Evolutionary conservation across 352 stramenopile genomes (phyloP), one percentile per base, ranked within the genome.

Genomic region (Pythium grandisporangium): DNA sequence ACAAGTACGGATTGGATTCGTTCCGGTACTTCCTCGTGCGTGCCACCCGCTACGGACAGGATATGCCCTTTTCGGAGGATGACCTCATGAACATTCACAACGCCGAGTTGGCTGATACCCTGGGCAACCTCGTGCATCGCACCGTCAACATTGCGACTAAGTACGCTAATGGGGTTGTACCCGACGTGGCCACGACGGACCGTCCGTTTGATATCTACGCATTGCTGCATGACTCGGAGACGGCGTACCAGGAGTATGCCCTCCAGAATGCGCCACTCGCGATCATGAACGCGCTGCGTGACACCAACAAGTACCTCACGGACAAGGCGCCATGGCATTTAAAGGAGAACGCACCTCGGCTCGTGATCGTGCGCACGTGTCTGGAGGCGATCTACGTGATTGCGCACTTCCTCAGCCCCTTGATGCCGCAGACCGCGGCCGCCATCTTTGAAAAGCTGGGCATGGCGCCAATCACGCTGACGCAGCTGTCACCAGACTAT

Each of bases 281-380:
- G 41, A 87, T 95, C 22, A 85, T 98, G 17, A 84, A 96, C 52
- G 91, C 80, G 30, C 74, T 89, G 10, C 86, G 85, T 44, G 80
- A 98, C 51, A 92, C 96, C 8, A 99, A 99, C 70, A 96, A 97
- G 56, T 99, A 98, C 62, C 64, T 99, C 43, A 98, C 96, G 35
- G 87, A 97, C 46, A 91, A 96, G 58, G 95, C 94, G 46, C 96
- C 96, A 34, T 99, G 96, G 96, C 94, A 98, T 58, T 95, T 98
- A 59, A 93, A 84, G 51, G 82, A 93, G 41, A 80, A 98, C 34
- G 84, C 93, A 54, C 59, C 78, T 4, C 77, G 73, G 7, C 68
- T 95, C 30, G 81, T 95, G 13, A 75, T 98, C 35, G 93, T 99
- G 23, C 93, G 95, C 26, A 95, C 95, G 20, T 90, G 87, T 24